These are phyloP conservation scores for Hippophae rhamnoides DNA, from an alignment of 306 rosid genomes.

Conservation along the genomic window DNA sequence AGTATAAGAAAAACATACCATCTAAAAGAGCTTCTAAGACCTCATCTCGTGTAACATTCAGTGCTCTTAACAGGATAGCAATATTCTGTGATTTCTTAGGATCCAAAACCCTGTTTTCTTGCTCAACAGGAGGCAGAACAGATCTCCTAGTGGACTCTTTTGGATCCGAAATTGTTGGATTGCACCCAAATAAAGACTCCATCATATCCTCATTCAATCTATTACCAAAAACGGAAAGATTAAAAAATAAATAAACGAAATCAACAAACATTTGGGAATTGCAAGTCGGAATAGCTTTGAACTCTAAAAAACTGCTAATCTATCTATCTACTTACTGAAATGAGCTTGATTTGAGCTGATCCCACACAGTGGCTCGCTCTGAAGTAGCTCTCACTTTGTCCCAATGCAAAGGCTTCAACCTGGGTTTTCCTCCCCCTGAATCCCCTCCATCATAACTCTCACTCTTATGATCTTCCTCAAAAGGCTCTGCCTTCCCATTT, in stretches of 20 bases:
- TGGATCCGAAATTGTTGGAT: conserved; percentile 34
- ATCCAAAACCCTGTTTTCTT: conserved; percentile 76
- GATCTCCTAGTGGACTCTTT: conserved; percentile 58
- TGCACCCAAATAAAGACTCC: conserved; percentile 87
- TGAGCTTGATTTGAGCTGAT: conserved; percentile 91
- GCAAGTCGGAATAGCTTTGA: no score
- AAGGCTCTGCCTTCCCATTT: conserved; percentile 7
- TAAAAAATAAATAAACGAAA: conserved; percentile 1
- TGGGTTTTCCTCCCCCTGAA: conserved; percentile 62
- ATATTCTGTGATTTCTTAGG: conserved; percentile 97
- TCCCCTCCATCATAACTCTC: conserved; percentile 58
- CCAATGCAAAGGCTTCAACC: conserved; percentile 89
- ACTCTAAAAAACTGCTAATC: no score
- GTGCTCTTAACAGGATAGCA: conserved; percentile 83
- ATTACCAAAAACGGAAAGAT: conserved; percentile 7
- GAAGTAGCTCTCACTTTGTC: conserved; percentile 96
- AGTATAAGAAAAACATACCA: conserved; percentile 39
- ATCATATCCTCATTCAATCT: conserved; percentile 98
- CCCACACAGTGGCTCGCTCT: conserved; percentile 95
- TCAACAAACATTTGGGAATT: neutral
- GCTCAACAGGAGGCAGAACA: conserved; percentile 59
- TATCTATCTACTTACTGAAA: conserved; percentile 60
- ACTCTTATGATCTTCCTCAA: no score
- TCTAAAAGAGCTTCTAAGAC: conserved; percentile 88
- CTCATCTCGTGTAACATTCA: conserved; percentile 88